These are phyloP conservation scores for Wickerhamomyces xylosicus DNA, from an alignment of 805 yeast genomes.

Conservation along the genomic window DNA sequence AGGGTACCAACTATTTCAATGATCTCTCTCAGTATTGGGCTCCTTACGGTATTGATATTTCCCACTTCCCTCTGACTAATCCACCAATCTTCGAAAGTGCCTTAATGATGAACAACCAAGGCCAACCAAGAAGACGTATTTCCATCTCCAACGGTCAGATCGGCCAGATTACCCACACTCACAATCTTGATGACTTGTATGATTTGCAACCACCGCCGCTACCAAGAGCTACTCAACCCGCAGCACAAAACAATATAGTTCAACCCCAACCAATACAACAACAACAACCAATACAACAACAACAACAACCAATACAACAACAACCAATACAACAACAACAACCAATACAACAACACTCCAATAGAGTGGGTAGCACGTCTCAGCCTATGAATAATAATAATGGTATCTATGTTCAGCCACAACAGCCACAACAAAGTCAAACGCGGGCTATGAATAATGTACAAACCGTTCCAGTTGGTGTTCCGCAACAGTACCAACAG, in stretches of 20 bases:
- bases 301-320: background rate
- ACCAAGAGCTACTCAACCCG: constrained; percentile 5
- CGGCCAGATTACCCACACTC: constrained; percentile 50
- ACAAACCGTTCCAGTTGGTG: no score
- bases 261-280: background rate
- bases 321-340: background rate
- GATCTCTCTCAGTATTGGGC: constrained; percentile 33
- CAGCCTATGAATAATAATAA: background rate
- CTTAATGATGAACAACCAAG: constrained; percentile 26
- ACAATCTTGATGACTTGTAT: constrained; percentile 26
- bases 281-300: background rate
- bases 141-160: constrained; percentile 82
- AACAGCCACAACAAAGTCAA: background rate
- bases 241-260: background rate
- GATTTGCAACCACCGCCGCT: constrained; percentile 25
- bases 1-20: constrained; percentile 10
- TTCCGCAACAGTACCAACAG: no score
- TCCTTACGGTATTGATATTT: constrained; percentile 32
- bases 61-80: constrained; percentile 33
- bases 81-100: constrained; percentile 37
- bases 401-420: background rate
- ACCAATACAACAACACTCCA: background rate
- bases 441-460: background rate
- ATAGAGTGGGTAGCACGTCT: no score
- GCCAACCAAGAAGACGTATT: constrained; percentile 44